Percentiles rank a stretch among this genome's conserved stretches.
Evolutionary conservation across 2,329 filamentous ascomycete species (phyloP).

Genomic region (Conoideocrella luteorostrata): DNA sequence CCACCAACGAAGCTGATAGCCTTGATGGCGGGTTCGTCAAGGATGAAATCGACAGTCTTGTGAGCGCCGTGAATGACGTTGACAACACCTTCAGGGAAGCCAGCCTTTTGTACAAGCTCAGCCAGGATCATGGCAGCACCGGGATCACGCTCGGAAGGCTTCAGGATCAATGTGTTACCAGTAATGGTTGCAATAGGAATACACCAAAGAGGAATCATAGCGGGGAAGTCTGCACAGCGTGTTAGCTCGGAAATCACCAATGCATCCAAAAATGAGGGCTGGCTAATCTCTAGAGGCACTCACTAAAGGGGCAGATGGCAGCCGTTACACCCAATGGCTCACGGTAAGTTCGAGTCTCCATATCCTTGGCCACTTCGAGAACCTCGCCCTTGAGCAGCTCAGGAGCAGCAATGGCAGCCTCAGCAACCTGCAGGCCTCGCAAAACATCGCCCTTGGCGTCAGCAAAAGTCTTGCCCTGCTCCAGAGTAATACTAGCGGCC

Average conservation of each 20-base stretch:
- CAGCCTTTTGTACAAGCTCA: constrained; percentile 72
- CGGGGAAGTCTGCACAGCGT: constrained; percentile 64
- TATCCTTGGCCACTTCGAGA: constrained; percentile 80
- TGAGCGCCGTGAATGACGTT: constrained; percentile 79
- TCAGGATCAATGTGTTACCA: constrained; percentile 77
- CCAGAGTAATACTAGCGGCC: constrained; percentile 77
- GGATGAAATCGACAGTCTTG: constrained; percentile 77
- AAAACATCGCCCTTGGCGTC: constrained; percentile 79
- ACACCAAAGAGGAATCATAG: constrained; percentile 90
- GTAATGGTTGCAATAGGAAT: constrained; percentile 80
- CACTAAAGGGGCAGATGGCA: constrained; percentile 82
- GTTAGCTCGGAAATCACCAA: constrained; percentile 9
- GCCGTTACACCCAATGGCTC: constrained; percentile 77
- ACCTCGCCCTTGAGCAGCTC: constrained; percentile 79
- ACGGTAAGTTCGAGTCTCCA: constrained; percentile 78
- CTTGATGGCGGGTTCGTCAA: constrained; percentile 80
- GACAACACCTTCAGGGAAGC: constrained; percentile 74
- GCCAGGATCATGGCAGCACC: constrained; percentile 81
- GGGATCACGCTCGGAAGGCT: constrained; percentile 80
- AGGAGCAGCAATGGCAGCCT: constrained; percentile 73
- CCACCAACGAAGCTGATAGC: constrained; percentile 80
- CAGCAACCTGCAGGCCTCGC: constrained; percentile 75
- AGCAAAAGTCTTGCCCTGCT: constrained; percentile 84
- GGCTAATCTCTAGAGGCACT: constrained; percentile 10
- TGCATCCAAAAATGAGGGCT: neutral